phyloP scores from a whole-genome alignment of 192 early-diverging fungal genomes.

The Coemansia umbellata region DNA sequence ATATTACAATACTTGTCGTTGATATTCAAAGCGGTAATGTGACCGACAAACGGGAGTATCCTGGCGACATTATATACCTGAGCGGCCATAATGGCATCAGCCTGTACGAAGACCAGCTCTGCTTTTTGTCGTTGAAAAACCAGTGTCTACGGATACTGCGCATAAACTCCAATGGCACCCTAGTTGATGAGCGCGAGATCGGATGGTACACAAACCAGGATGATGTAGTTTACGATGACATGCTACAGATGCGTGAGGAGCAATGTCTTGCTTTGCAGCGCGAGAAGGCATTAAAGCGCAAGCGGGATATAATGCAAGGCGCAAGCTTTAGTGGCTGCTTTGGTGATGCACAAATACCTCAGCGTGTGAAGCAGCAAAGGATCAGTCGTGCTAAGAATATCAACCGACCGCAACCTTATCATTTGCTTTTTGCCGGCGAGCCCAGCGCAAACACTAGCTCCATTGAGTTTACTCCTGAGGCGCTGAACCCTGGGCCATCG shows the following conservation, averaged over 20 bases:
- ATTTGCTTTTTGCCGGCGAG: not conserved
- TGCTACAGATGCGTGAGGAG: slow-evolving; percentile 22
- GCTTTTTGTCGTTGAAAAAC: slow-evolving; percentile 43
- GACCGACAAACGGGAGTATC: slow-evolving; percentile 36
- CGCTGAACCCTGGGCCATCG: slow-evolving; percentile 1
- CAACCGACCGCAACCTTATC: not conserved
- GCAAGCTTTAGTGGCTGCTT: slow-evolving; percentile 14
- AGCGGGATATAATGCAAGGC: not conserved
- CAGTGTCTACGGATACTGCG: slow-evolving; percentile 46
- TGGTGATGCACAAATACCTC: slow-evolving; percentile 14
- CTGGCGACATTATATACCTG: slow-evolving; percentile 36
- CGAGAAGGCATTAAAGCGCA: slow-evolving; percentile 6
- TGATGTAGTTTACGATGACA: slow-evolving; percentile 33
- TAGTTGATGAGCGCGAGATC: slow-evolving; percentile 36
- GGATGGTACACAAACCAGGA: slow-evolving; percentile 47
- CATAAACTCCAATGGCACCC: slow-evolving; percentile 18
- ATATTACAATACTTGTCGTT: slow-evolving; percentile 37
- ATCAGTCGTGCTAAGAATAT: not conserved
- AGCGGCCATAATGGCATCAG: slow-evolving; percentile 45
- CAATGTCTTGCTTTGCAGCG: not conserved
- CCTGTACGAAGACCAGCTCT: slow-evolving; percentile 36
- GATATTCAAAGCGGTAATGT: slow-evolving; percentile 22
- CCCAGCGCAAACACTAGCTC: not conserved
- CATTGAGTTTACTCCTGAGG: slow-evolving; percentile 6
- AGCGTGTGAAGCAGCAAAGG: slow-evolving; percentile 13